phyloP scores from a whole-genome alignment of 306 rosid species.

The Ziziphus jujuba region DNA sequence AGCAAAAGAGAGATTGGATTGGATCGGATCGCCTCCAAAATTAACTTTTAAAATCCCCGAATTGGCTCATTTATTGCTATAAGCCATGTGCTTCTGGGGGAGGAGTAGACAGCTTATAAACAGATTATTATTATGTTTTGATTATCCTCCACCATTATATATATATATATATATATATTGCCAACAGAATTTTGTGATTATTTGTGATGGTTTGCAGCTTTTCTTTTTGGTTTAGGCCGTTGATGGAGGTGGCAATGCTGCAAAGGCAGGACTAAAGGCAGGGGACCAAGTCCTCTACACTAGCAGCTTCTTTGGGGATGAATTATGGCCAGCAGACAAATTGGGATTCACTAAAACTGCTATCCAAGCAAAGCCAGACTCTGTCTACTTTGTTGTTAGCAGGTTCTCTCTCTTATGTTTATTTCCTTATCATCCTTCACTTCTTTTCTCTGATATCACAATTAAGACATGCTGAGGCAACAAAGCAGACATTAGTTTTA shows the following conservation, averaged over 20 bases:
- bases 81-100: no score
- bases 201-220: slow-evolving; percentile 22
- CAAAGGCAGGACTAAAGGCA: slow-evolving; percentile 80
- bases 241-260: slow-evolving; percentile 97
- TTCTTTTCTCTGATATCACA: neutral
- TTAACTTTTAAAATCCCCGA: no score
- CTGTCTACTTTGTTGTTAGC: slow-evolving; percentile 93
- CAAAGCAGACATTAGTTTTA: neutral
- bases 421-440: slow-evolving; percentile 2
- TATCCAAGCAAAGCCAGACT: slow-evolving; percentile 90
- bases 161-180: neutral
- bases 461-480: neutral
- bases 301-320: slow-evolving; percentile 99
- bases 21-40: no score
- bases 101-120: no score
- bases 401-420: slow-evolving; percentile 47
- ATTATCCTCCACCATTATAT: neutral
- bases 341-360: slow-evolving; percentile 98
- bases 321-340: slow-evolving; percentile 99
- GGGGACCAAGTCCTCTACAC: slow-evolving; percentile 96
- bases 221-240: slow-evolving; percentile 54
- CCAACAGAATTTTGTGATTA: neutral
- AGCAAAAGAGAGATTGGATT: no score
- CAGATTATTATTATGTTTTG: no score
- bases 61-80: no score